Conservation (phyloP, 2,329 filamentous ascomycete species). For the Lachnellula subtilissima region DNA sequence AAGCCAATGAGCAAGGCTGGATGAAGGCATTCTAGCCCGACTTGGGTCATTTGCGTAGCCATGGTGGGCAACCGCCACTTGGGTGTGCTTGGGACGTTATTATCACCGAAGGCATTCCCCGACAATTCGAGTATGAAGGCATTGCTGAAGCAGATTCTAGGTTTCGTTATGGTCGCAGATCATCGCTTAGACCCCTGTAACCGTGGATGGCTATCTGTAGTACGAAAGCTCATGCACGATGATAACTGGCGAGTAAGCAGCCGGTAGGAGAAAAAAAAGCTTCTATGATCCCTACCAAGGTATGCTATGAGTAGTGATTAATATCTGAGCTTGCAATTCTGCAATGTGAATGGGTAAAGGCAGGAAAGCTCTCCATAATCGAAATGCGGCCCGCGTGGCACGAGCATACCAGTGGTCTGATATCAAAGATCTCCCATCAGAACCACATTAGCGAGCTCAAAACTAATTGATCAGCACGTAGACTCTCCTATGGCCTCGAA, state of each 20-base stretch:
- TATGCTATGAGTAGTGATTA: not conserved
- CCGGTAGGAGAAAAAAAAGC: slow-evolving; percentile 4
- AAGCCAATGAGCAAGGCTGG: not conserved
- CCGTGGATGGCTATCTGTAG: not conserved
- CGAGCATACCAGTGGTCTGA: slow-evolving; percentile 1
- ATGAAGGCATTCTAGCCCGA: slow-evolving; percentile 5
- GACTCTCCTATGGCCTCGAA: not conserved
- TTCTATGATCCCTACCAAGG: slow-evolving; percentile 14
- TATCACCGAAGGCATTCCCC: slow-evolving; percentile 9
- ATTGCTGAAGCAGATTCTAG: slow-evolving; percentile 23
- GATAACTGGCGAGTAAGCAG: slow-evolving; percentile 7
- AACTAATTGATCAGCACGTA: not conserved
- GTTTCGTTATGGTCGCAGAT: slow-evolving; percentile 31
- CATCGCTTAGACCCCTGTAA: slow-evolving; percentile 25
- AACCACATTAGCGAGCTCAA: not conserved
- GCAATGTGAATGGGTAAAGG: slow-evolving; percentile 10
- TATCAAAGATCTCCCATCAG: not conserved
- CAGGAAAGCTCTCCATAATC: slow-evolving; percentile 6
- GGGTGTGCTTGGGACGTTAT: slow-evolving; percentile 6
- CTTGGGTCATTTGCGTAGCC: slow-evolving; percentile 6
- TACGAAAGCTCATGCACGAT: slow-evolving; percentile 18
- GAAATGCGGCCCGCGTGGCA: slow-evolving; percentile 4
- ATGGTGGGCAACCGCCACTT: slow-evolving; percentile 10
- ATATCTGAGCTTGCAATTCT: not conserved
- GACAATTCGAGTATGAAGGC: slow-evolving; percentile 22